Evolutionary conservation across 1,284 basidiomycete genomes (phyloP), one percentile per base, ranked within the genome.

Genomic region (Anthracocystis panici-leucophaei): DNA sequence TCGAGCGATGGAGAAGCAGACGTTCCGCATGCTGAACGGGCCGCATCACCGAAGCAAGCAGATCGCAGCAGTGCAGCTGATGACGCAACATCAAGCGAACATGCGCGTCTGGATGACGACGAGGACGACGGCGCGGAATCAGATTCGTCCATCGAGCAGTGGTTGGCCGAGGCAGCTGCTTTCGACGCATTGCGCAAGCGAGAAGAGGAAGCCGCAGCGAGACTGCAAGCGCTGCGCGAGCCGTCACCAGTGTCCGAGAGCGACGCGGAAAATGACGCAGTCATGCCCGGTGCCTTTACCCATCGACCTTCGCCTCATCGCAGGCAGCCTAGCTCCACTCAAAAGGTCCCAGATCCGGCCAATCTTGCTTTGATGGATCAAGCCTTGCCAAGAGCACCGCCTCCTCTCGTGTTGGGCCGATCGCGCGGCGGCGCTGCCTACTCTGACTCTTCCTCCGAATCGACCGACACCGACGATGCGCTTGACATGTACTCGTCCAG

Each of bases 341-440:
- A 20, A 14, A 74, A 68, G 12, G 60, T 61, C 20, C 67, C 67
- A 1, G 73, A 70, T 23, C 73, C 67, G 9, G 59, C 53, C 41
- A 64, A 52, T 8, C 64, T 77, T 11, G 61, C 67, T 14, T 23
- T 56, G 29, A 66, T 75, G 71, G 69, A 74, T 16, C 55, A 61
- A 18, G 63, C 42, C 2, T 38, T 75, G 27, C 75, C 77, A 5
- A 71, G 66, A 29, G 77, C 77, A 4, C 77, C 77, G 5, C 77
- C 75, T 3, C 77, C 77, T 3, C 57, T 79, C 6, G 75, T 71
- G 2, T 42, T 79, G 2, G 77, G 77, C 11, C 56, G 77, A 3
- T 77, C 75, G 3, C 62, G 77, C 14, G 75, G 77, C 18, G 75
- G 75, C 5, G 77, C 75, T n/a, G 75, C 75, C 11, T 77, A 65